phyloP scores from a whole-genome alignment of 768 basidiomycete species.

The Brasilioporus rufonigricans region DNA sequence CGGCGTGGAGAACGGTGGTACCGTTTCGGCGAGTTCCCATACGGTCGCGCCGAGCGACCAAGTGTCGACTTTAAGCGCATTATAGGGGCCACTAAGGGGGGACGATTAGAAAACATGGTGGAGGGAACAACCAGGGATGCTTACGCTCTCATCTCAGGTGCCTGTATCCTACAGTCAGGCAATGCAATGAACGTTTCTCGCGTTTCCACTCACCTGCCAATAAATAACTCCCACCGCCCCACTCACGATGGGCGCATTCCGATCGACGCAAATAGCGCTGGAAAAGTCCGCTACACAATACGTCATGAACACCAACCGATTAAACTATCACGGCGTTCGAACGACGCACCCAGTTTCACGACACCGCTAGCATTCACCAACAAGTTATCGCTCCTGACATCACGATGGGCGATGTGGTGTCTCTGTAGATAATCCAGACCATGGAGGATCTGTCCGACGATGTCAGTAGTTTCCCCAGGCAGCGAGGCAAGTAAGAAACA shows the following conservation, averaged over 20 bases:
- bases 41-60: conserved; percentile 84
- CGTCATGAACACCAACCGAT: neutral
- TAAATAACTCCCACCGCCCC: conserved; percentile 71
- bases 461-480: neutral
- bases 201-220: conserved; percentile 62
- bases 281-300: conserved; percentile 70
- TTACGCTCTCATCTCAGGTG: conserved; percentile 74
- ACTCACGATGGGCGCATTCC: conserved; percentile 46
- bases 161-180: conserved; percentile 32
- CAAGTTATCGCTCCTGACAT: conserved; percentile 82
- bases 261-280: conserved; percentile 60
- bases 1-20: conserved; percentile 65
- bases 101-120: conserved; percentile 6
- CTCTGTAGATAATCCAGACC: conserved; percentile 66
- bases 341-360: conserved; percentile 66
- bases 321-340: neutral
- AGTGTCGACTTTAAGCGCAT: conserved; percentile 71
- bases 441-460: conserved; percentile 48
- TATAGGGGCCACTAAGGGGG: conserved; percentile 56
- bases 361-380: conserved; percentile 66
- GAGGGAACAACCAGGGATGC: conserved; percentile 21
- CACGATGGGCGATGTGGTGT: conserved; percentile 74
- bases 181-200: neutral
- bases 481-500: conserved; percentile 10
- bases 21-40: conserved; percentile 77